Evolutionary conservation across 2,329 filamentous ascomycete species (phyloP), one percentile per base, ranked within the genome.

Genomic region (Amauroascus verrucosus): DNA sequence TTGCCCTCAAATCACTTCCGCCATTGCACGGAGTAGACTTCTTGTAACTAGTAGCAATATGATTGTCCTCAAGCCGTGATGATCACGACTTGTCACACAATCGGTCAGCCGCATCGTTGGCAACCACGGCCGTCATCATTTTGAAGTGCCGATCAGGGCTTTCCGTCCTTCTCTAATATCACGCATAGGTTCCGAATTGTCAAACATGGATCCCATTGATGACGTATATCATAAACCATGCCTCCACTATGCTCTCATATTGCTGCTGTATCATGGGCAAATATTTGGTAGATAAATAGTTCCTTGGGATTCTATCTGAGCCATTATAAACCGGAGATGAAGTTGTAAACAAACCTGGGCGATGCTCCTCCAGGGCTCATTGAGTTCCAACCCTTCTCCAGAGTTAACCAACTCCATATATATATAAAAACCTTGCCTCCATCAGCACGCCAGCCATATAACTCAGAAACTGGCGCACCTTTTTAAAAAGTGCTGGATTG

Each of bases 361-460:
- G 48, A n/a, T 56, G 60, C 3, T 63, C 59, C 13, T 41, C 14
- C 22, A n/a, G 11, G 30, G 13, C 33, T 37, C 44, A 57, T 46
- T 30, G 9, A 45, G 18, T 47, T 32, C 65, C 65, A 66, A 6
- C 49, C 35, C 32, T 65, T 50, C n/a, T 61, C 41, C 18, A 68
- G 53, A 1, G 61, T 65, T 11, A 33, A 67, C 59, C 11, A 63
- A 52, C 48, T 68, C n/a, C n/a, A n/a, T 67, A 51, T 67, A n/a
- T n/a, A 66, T 16, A 68, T 58, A 53, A 64, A 68, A 1, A 61
- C 55, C 32, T 64, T 55, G 28, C 52, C 55, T 0, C 60, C 58
- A 47, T 63, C 58, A 6, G 59, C 56, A 9, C 55, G 56, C 66
- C 65, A 71, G 13, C 67, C 65, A 58, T 65, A 70, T 18, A 68